Evolutionary conservation across 2,329 filamentous ascomycete genomes (phyloP), one percentile per base, ranked within the genome.

Genomic region (Colletotrichum horii): DNA sequence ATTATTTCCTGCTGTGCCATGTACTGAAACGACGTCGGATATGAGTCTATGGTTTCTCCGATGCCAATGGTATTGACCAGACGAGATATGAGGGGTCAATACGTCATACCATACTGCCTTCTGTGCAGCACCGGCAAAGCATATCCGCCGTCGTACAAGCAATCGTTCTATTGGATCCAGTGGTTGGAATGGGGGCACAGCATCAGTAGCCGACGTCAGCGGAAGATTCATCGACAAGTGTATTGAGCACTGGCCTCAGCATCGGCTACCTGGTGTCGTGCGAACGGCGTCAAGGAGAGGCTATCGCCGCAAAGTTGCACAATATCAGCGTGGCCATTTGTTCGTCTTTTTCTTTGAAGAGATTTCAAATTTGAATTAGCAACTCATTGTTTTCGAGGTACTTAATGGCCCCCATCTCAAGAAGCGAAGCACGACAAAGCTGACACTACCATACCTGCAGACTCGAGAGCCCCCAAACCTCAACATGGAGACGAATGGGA

Each of bases 321-420:
- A 14, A 4, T 14, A 52, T 3, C 4, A 14, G 14, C 11, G 3
- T 2, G n/a, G 14, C 14, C 2, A 14, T 22, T 52, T 22, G 1
- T 48, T 2, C n/a, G 4, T 52, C 12, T 52, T 6, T 22, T 22
- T 52, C 11, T 52, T 43, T 0, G n/a, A 12, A n/a, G 8, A 3
- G 6, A 14, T 3, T 14, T 22, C 43, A 22, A 52, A 1, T 52
- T 22, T 14, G 6, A 4, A 0, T 22, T 0, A 14, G 6, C 3
- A 52, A 11, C 8, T 8, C n/a, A 3, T 8, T 52, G n/a, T 52
- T 52, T 3, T 14, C 6, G 6, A 7, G n/a, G 3, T 52, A 14
- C 11, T 8, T 8, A 4, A 12, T 22, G 11, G 2, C n/a, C n/a
- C 11, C 0, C 6, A 52, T 48, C 22, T 48, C 38, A 48, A n/a